Base-by-base conservation (phyloP, 2,329 filamentous ascomycete species). In the Aspergillus versicolor region DNA sequence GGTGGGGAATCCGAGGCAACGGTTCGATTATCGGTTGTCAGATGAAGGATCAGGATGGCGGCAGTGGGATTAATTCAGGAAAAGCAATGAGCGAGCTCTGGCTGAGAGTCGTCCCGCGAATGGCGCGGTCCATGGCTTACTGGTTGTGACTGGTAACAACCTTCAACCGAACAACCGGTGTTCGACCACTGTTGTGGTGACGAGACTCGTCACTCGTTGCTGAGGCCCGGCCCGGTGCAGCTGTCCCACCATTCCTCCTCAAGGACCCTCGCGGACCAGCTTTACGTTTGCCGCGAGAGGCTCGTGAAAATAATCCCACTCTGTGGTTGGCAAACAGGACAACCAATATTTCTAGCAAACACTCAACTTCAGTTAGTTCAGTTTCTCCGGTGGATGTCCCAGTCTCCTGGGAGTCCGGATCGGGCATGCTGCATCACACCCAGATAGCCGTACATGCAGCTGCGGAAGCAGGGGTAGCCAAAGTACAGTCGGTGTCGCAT, bases 21-120 rank as follows among this genome's bases (percentile, higher is more conserved):
- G 62, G 62, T 61, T 59, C 60, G 56, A 63, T 62, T 56, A 48
- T 59, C 60, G 54, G 62, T 62, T 56, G 51, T 55, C 54, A 42
- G 48, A 50, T 24, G 24, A 30, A 40, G 40, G 46, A 55, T 41
- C 17, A 41, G 15, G 17, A 15, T 40, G 37, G 37, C 8, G 13
- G 38, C 22, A 30, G 9, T 30, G 37, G 41, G 49, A 48, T 17
- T 45, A 40, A 30, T 30, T 30, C 27, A 30, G 41, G 50, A 49
- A 46, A 52, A 34, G 38, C 42, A 56, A 45, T 17, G 24, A 32
- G 15, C 11, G 38, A 34, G 32, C 21, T 30, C 27, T 11, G 19
- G 11, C 38, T 9, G 21, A 40, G 41, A 27, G 17, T n/a, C 15
- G 30, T 41, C n/a, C 54, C 54, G 54, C 54, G 47, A 56, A 48